Evolutionary conservation across 2,329 filamentous ascomycete genomes (phyloP), one percentile per base, ranked within the genome.

Genomic region (Falciphora oryzae): DNA sequence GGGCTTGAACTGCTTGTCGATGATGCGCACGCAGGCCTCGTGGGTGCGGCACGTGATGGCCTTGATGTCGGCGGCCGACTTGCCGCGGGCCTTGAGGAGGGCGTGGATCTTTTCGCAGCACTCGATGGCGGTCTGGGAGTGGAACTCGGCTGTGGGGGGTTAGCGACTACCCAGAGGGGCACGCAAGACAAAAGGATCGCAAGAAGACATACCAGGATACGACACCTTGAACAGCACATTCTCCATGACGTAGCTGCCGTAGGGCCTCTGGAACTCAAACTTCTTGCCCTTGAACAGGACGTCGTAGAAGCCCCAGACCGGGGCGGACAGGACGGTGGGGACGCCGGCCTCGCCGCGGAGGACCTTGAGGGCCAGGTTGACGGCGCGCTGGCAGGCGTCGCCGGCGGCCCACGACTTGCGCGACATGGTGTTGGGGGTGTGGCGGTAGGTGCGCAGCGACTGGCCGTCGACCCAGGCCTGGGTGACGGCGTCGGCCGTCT

Each of bases 181-280:
- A n/a, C n/a, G n/a, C 22, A 25, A 4, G 28, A 18, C 3, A 32
- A 27, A 11, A 31, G 6, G 3, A 32, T 2, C 3, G 2, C 25
- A 69, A 22, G 25, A 25, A 27, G 31, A 76, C 85, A 76, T 82
- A 92, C 91, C 91, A 74, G 94, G 94, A 78, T 97, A 98, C 59
- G 95, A 99, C 67, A 99, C 95, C 87, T 99, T 99, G 89, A 99
- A 99, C 69, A 99, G 88, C 67, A 99, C 93, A 75, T 98, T 99
- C 87, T 99, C 95, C 95, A 99, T 99, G 70, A 99, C 95, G 78
- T 99, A 99, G 83, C 91, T 96, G 75, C 93, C 94, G 75, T 99
- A 99, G 66, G 89, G 88, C 68, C 95, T 89, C 84, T 98, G 94
- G 85, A 97, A 99, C 78, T 93, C 83, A 77, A 99, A 99, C 79